Evolutionary conservation across 108 stramenopile genomes (phyloP).

Genomic region (Epipyxis sp.): DNA sequence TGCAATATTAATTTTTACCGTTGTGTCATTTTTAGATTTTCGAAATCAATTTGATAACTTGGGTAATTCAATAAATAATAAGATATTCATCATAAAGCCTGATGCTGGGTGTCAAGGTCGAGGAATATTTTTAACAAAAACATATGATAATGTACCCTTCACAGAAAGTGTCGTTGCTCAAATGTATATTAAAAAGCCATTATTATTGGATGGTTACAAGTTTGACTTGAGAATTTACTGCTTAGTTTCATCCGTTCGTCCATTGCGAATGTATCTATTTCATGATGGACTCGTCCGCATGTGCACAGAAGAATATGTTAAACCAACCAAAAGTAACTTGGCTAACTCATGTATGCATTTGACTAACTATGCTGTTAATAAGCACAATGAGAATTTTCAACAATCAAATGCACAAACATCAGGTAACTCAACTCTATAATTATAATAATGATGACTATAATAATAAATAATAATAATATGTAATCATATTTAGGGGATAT

Average conservation of each 20-base stretch:
- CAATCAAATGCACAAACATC: not conserved
- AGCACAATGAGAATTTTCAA: constrained; percentile 42
- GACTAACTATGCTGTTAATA: constrained; percentile 77
- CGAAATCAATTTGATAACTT: constrained; percentile 52
- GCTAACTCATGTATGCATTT: constrained; percentile 72
- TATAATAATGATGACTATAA: constrained; percentile 45
- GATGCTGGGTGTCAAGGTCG: constrained; percentile 64
- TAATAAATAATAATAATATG: constrained; percentile 28
- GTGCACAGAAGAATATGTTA: constrained; percentile 69
- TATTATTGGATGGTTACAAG: constrained; percentile 74
- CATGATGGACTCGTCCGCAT: constrained; percentile 45
- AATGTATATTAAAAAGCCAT: constrained; percentile 67
- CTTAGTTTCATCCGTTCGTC: constrained; percentile 65
- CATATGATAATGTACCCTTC: constrained; percentile 56
- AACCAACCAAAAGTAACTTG: constrained; percentile 62
- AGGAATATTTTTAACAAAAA: constrained; percentile 45
- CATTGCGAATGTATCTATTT: constrained; percentile 69
- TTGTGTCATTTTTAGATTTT: constrained; percentile 62
- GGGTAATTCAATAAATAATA: constrained; percentile 56
- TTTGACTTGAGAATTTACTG: constrained; percentile 79
- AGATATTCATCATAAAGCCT: constrained; percentile 72
- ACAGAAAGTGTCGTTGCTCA: constrained; percentile 66
- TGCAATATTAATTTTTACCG: constrained; percentile 46
- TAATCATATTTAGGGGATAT: no score
- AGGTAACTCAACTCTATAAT: constrained; percentile 35